Conservation (phyloP, 345 rosid species). For the Arabis alpina region DNA sequence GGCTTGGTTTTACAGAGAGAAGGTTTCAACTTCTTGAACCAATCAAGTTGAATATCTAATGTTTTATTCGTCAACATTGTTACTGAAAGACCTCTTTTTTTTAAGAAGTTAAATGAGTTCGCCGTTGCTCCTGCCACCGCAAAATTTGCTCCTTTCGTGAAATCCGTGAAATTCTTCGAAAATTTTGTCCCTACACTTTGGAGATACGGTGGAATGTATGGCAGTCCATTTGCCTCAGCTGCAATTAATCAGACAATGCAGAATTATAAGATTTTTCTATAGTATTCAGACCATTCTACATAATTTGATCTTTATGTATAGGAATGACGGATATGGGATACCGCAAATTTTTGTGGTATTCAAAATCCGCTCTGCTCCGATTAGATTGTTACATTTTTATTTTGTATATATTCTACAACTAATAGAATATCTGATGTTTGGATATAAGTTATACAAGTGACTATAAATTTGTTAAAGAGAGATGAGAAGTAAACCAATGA, state of each 20-base stretch:
- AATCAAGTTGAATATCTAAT: constrained; percentile 55
- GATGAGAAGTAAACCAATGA: constrained; percentile 43
- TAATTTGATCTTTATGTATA: no score
- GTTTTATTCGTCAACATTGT: constrained; percentile 55
- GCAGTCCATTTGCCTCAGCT: constrained; percentile 70
- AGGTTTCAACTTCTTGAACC: constrained; percentile 68
- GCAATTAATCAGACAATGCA: constrained; percentile 12
- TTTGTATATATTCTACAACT: no score
- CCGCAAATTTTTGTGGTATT: no score
- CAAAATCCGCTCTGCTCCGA: no score
- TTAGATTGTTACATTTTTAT: no score
- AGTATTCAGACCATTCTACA: no score
- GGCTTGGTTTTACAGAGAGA: constrained; percentile 51
- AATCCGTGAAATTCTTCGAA: constrained; percentile 30
- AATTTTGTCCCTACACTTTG: constrained; percentile 1
- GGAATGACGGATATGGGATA: no score
- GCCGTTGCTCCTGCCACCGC: constrained; percentile 83
- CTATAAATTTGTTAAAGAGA: neutral
- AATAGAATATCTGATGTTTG: no score
- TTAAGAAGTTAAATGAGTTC: constrained; percentile 48
- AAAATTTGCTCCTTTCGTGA: constrained; percentile 51
- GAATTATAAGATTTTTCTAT: neutral
- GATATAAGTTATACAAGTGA: neutral
- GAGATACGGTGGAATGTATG: constrained; percentile 58
- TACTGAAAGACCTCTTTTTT: constrained; percentile 39